Evolutionary conservation across 176 grass and related monocot species (phyloP).

Genomic region (Aegilops sharonensis): DNA sequence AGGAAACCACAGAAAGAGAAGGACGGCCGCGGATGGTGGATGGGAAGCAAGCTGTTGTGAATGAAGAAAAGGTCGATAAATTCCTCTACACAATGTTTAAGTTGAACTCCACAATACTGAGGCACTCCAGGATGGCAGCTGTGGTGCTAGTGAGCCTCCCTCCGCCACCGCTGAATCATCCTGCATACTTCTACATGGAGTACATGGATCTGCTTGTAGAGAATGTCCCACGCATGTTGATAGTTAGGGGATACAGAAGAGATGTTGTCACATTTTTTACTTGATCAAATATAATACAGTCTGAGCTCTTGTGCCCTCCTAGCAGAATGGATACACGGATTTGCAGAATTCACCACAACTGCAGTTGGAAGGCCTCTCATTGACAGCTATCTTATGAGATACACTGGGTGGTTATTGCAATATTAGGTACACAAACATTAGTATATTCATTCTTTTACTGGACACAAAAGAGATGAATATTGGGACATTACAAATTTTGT

Average conservation of each 20-base stretch:
- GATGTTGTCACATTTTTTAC: conserved; percentile 96
- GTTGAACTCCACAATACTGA: conserved; percentile 87
- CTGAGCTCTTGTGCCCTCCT: conserved; percentile 19
- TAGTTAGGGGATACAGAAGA: conserved; percentile 91
- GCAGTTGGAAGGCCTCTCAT: conserved; percentile 1
- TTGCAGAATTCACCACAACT: too few species aligned
- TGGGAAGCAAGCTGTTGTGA: conserved; percentile 70
- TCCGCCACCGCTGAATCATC: conserved; percentile 74
- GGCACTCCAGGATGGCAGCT: conserved; percentile 90
- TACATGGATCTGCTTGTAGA: conserved; percentile 98
- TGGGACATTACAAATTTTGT: conserved; percentile 37
- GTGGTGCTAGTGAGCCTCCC: conserved; percentile 95
- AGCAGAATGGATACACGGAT: conserved; percentile 1
- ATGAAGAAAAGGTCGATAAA: conserved; percentile 84
- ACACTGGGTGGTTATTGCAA: not conserved
- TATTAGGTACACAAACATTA: not conserved
- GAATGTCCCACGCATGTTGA: conserved; percentile 93
- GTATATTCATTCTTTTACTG: conserved; percentile 28
- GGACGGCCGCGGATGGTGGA: conserved; percentile 56
- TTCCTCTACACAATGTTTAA: conserved; percentile 92
- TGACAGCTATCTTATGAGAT: not conserved
- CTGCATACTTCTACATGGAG: conserved; percentile 95
- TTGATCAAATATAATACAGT: conserved; percentile 40
- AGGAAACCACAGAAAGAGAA: conserved; percentile 57
- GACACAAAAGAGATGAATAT: not conserved